phyloP scores from a whole-genome alignment of 192 early-diverging fungal species.

The Phycomyces blakesleeanus region DNA sequence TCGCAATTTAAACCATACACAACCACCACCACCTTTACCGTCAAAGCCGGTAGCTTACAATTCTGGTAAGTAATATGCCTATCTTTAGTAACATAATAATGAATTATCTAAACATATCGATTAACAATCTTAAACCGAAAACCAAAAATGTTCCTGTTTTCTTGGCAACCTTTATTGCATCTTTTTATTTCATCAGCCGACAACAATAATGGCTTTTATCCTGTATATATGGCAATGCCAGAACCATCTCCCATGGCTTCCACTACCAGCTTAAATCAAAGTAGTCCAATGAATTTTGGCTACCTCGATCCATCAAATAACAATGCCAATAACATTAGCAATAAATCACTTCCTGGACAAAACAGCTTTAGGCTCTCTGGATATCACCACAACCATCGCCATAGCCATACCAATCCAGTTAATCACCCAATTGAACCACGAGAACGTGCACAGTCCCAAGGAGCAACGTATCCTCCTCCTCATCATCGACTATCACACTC shows the following conservation, averaged over 20 bases:
- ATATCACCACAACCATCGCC: too few species aligned
- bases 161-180: too few species aligned
- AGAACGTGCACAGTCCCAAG: too few species aligned
- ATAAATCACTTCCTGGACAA: too few species aligned
- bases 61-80: not conserved
- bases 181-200: not conserved
- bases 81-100: conserved; percentile 11
- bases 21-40: conserved; percentile 10
- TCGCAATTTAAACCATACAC: not conserved
- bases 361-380: too few species aligned
- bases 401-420: too few species aligned
- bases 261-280: too few species aligned
- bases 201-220: not conserved
- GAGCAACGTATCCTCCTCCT: not conserved
- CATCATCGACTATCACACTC: not conserved
- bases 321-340: not conserved
- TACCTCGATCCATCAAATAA: not conserved
- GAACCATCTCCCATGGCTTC: not conserved
- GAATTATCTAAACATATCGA: too few species aligned
- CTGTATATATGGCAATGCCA: not conserved
- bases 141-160: too few species aligned
- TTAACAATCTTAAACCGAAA: too few species aligned
- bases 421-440: too few species aligned
- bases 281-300: too few species aligned
- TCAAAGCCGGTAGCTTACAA: conserved; percentile 9